Evolutionary conservation across 169 alveolate species (phyloP), one percentile per base, ranked within the genome.

Genomic region (Plasmodium falciparum): DNA sequence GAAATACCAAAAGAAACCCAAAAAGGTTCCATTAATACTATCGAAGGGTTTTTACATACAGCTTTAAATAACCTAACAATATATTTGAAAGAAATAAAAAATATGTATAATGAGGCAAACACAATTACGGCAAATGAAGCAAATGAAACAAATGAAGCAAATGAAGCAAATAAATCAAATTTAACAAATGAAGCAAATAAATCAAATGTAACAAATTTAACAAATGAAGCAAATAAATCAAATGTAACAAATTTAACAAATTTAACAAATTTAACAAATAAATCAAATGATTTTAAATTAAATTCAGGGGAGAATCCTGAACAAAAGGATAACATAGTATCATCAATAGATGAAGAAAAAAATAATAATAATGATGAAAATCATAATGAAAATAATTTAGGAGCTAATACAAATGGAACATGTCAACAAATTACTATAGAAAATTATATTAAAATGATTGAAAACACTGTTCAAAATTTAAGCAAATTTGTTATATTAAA

Each of bases 1-100:
- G 99, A 98, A 90, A 95, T 98, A 74, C 99, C 99, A 47, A 92
- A 97, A 13, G 92, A 89, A 73, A 95, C 98, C 0, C 97, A 97
- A 90, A 97, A 97, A 90, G 99, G 99, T 8, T 92, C 96, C 17
- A 95, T 98, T 26, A 97, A 97, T 69, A 98, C 99, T 7, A 88
- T 98, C 7, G 96, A 94, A 61, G 96, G 96, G 0, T 91, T 83
- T 47, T 20, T 94, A 15, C 61, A 74, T 22, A 80, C 88, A 24
- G 74, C 93, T 6, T 39, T 88, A 26, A 73, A 56, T 13, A 67
- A 69, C 49, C 75, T 94, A 22, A 88, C 61, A 8, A 95, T 92
- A 22, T 93, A 94, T 56, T 67, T 74, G 24, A 26, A 52, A 52
- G 54, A 70, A 26, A 67, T 88, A 66, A 83, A 83, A 56, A 52